Percentiles rank a stretch among this genome's conserved stretches.
Conservation (phyloP, 2,329 filamentous ascomycete genomes). For the Colletotrichum truncatum region DNA sequence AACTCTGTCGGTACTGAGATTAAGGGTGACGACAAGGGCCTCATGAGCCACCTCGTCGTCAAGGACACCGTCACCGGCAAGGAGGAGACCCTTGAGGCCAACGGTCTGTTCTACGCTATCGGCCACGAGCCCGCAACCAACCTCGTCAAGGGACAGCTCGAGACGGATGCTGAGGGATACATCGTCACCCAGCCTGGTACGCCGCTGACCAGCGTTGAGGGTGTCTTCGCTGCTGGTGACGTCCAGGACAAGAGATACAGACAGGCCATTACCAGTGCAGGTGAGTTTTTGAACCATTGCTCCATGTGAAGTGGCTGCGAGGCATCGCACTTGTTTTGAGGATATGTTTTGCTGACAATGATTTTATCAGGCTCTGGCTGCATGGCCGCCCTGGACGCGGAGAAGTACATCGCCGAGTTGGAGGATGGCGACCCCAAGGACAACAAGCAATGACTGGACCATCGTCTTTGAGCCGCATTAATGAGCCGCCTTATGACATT, state of each 20-base stretch:
- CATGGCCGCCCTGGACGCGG: slow-evolving; percentile 93
- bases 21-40: slow-evolving; percentile 81
- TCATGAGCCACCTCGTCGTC: slow-evolving; percentile 90
- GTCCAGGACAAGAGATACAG: slow-evolving; percentile 99
- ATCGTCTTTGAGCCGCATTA: slow-evolving; percentile 20
- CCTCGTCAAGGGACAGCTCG: slow-evolving; percentile 90
- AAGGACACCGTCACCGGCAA: slow-evolving; percentile 80
- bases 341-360: slow-evolving; percentile 29
- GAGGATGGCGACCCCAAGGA: slow-evolving; percentile 55
- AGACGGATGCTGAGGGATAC: slow-evolving; percentile 91
- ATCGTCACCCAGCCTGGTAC: slow-evolving; percentile 89
- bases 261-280: slow-evolving; percentile 97
- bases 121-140: slow-evolving; percentile 93
- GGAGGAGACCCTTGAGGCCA: slow-evolving; percentile 87
- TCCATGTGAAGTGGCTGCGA: background rate
- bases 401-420: slow-evolving; percentile 87
- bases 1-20: slow-evolving; percentile 85
- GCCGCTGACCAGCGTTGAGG: slow-evolving; percentile 85
- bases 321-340: background rate
- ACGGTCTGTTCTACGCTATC: slow-evolving; percentile 95
- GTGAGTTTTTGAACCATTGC: slow-evolving; percentile 61
- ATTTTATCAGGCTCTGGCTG: slow-evolving; percentile 79
- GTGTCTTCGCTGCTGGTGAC: slow-evolving; percentile 96
- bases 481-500: background rate
- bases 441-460: slow-evolving; percentile 31